Base-by-base conservation (phyloP, 148 eudicot species). In the Nepenthes gracilis region DNA sequence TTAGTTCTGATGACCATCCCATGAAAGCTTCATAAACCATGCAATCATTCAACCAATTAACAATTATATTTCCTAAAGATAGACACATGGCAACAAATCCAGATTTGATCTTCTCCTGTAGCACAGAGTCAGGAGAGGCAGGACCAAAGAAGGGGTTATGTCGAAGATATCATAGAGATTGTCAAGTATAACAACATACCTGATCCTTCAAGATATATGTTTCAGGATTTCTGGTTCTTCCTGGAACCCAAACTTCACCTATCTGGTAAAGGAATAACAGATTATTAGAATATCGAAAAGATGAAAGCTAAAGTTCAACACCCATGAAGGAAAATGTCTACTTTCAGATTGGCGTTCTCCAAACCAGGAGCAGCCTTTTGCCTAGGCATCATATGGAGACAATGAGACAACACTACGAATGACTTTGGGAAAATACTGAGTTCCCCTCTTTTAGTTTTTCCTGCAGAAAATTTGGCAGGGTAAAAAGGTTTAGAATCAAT, bases 321-420 rank as follows among this genome's bases (percentile, higher is more conserved):
- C 15, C 8, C 3, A 70, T 36, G 36, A 54, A 13, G 35, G 64
- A 36, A 32, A 33, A 15, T 59, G 57, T 47, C 35, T n/a, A 73
- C 66, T 62, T 65, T 80, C 37, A 76, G 85, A 73, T 70, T 83
- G 40, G 62, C 60, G 64, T 69, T 84, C 12, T 88, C 95, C 12
- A 76, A 47, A 37, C 77, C 81, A 71, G 84, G 63, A 43, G 67
- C 90, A 56, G 75, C 68, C 60, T 88, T 92, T 63, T 79, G 90
- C 67, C 86, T 80, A 15, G 96, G 96, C 89, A 93, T 77, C 98
- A 93, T 86, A 70, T 88, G 98, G 60, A 93, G 88, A 67, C 98
- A 88, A 61, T 88, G 95, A 7, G 98, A 93, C 53, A 93, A 72
- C 38, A 73, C 75, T 2, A 66, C 50, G 58, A 93, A 83, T 63